Base-by-base conservation (phyloP, 1,284 basidiomycete genomes). In the Cryptococcus maquisensis region DNA sequence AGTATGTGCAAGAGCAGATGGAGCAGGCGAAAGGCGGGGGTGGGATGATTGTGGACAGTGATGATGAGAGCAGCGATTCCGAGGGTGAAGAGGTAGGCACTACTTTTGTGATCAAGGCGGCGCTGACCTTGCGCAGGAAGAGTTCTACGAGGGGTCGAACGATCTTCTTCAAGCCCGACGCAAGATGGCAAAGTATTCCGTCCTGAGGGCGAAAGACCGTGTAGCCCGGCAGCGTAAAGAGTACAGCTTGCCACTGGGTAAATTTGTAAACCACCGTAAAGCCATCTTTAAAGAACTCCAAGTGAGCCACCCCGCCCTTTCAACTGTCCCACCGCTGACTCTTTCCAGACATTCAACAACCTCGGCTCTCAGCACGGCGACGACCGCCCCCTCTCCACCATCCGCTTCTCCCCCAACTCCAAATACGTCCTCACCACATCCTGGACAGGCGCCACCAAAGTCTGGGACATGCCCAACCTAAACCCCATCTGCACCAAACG, bases 341-440 rank as follows among this genome's bases (percentile, higher is more conserved):
- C 28, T n/a, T 12, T 24, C 1, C 66, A 94, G 88, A 87, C 85
- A 70, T 94, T 88, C 73, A 82, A 86, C 46, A 95, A 91, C 66
- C 83, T 98, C 44, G 96, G 96, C 24, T 97, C 95, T 0, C 96
- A 98, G 81, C 92, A 98, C 64, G 95, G 93, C 49, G 96, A 97
- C 70, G 92, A 96, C 61, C 83, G 96, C 47, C 93, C 95, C 1
- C 84, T 98, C 59, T 89, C 92, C 1, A 86, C 90, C 76, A 90
- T 97, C 28, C 86, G 96, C 23, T 98, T 98, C 74, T 86, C 95
- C 1, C 96, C 96, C 4, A 88, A 97, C 71, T 88, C 87, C 62
- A 77, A 88, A 68, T 81, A 90, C 44, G 81, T 98, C 26, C 89
- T 92, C 1, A 96, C 95, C 0, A 92, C 87, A 3, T 91, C 90